phyloP scores from a whole-genome alignment of 371 early-diverging fungal species.

The Mortierella sp. region DNA sequence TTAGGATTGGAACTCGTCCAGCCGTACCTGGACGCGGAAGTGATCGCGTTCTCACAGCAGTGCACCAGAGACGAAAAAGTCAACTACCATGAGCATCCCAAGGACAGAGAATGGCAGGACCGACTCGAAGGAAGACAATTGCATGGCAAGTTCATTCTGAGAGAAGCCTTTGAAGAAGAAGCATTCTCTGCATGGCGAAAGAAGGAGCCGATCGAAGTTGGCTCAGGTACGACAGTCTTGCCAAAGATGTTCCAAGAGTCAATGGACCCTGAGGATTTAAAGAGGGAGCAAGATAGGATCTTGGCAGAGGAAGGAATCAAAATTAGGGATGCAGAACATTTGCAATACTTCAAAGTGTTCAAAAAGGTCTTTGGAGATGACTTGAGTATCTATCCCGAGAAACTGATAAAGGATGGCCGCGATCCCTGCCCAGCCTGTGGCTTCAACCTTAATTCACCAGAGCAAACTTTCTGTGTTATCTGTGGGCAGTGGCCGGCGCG shows the following conservation, averaged over 20 bases:
- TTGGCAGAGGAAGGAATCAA: slow-evolving; percentile 56
- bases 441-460: slow-evolving; percentile 59
- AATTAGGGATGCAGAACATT: slow-evolving; percentile 66
- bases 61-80: slow-evolving; percentile 59
- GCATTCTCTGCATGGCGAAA: slow-evolving; percentile 63
- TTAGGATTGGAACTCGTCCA: slow-evolving; percentile 61
- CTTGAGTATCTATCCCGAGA: slow-evolving; percentile 27
- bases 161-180: slow-evolving; percentile 65
- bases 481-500: slow-evolving; percentile 72
- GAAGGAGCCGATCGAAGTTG: slow-evolving; percentile 72
- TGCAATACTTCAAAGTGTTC: slow-evolving; percentile 65
- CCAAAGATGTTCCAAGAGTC: slow-evolving; percentile 58
- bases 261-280: slow-evolving; percentile 36
- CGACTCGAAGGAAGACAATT: slow-evolving; percentile 47
- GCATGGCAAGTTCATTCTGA: slow-evolving; percentile 68
- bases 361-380: slow-evolving; percentile 52
- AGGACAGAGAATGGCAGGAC: slow-evolving; percentile 48
- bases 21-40: slow-evolving; percentile 62
- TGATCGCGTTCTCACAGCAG: slow-evolving; percentile 62
- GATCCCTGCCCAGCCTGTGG: slow-evolving; percentile 68
- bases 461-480: slow-evolving; percentile 66
- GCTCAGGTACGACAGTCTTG: slow-evolving; percentile 63
- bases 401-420: slow-evolving; percentile 52
- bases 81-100: slow-evolving; percentile 34
- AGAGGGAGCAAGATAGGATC: slow-evolving; percentile 43